Percentiles rank a stretch among this genome's conserved stretches.
Conservation (phyloP, 2,329 filamentous ascomycete genomes). For the Colletotrichum acutatum region DNA sequence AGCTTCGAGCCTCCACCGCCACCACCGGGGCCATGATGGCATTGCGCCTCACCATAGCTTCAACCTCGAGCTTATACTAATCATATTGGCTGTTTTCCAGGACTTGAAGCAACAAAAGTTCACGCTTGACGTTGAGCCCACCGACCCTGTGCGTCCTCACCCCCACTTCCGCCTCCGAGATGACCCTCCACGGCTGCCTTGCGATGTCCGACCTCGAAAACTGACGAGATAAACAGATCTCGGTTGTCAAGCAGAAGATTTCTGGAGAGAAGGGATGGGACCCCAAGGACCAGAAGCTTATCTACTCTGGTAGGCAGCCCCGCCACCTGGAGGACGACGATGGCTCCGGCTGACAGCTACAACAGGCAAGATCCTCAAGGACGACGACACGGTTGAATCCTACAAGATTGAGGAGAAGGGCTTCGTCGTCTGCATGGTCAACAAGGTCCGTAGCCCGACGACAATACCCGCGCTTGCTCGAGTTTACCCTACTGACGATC, state of each 20-base stretch:
- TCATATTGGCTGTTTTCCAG: slow-evolving; percentile 55
- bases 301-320: slow-evolving; percentile 85
- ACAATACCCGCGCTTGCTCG: not conserved
- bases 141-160: slow-evolving; percentile 80
- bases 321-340: slow-evolving; percentile 5
- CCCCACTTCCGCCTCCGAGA: slow-evolving; percentile 38
- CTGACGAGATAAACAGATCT: slow-evolving; percentile 69
- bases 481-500: slow-evolving; percentile 28
- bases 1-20: slow-evolving; percentile 12
- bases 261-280: slow-evolving; percentile 95
- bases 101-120: slow-evolving; percentile 99
- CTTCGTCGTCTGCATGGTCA: slow-evolving; percentile 98
- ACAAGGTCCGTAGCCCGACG: slow-evolving; percentile 74
- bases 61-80: slow-evolving; percentile 26
- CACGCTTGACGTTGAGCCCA: slow-evolving; percentile 91
- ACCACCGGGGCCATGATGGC: not conserved
- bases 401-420: slow-evolving; percentile 99
- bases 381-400: slow-evolving; percentile 94
- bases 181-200: slow-evolving; percentile 32
- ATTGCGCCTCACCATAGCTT: not conserved
- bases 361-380: slow-evolving; percentile 95
- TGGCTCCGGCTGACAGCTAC: slow-evolving; percentile 5
- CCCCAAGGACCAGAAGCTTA: slow-evolving; percentile 89
- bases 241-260: slow-evolving; percentile 92
- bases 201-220: slow-evolving; percentile 37